Percentiles rank a stretch among this genome's conserved stretches.
These are phyloP conservation scores for Ganoderma multipileum DNA, from an alignment of 1,284 basidiomycete genomes.

Conservation along the genomic window DNA sequence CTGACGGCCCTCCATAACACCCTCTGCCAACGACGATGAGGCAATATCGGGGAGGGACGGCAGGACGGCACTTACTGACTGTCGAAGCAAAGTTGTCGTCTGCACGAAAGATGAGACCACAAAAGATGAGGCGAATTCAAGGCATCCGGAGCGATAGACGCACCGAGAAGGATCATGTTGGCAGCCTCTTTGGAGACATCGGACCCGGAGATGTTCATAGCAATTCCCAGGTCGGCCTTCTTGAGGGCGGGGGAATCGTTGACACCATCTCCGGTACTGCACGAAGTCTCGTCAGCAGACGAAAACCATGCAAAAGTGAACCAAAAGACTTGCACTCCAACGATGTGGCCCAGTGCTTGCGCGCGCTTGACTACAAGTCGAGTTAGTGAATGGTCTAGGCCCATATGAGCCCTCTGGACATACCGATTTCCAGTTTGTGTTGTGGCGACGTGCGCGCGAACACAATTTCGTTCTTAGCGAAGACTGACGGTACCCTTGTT, in stretches of 20 bases:
- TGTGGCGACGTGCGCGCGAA: constrained; percentile 76
- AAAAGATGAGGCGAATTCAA: constrained; percentile 7
- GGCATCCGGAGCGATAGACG: constrained; percentile 15
- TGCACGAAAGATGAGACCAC: constrained; percentile 32
- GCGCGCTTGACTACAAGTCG: constrained; percentile 62
- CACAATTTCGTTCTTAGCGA: constrained; percentile 72
- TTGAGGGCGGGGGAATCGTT: constrained; percentile 77
- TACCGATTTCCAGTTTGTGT: constrained; percentile 75
- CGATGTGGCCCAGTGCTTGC: constrained; percentile 73
- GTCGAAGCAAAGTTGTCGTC: constrained; percentile 77
- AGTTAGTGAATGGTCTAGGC: not conserved
- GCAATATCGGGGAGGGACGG: not conserved
- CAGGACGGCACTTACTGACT: constrained; percentile 57
- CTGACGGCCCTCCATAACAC: constrained; percentile 71
- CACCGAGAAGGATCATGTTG: constrained; percentile 74
- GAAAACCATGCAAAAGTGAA: not conserved
- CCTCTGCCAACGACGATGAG: constrained; percentile 47
- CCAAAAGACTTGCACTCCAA: constrained; percentile 63
- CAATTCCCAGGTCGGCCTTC: constrained; percentile 76
- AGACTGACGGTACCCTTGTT: constrained; percentile 47
- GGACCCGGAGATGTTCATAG: constrained; percentile 77
- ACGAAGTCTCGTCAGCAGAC: not conserved
- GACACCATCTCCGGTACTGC: constrained; percentile 67
- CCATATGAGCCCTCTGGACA: constrained; percentile 22
- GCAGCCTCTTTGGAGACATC: constrained; percentile 79